A percentile compares a stretch with the other conserved stretches of the same genome.
These are phyloP conservation scores for Hemisphaericaspora subhashii DNA, from an alignment of 1,139 yeast species.

Conservation along the genomic window DNA sequence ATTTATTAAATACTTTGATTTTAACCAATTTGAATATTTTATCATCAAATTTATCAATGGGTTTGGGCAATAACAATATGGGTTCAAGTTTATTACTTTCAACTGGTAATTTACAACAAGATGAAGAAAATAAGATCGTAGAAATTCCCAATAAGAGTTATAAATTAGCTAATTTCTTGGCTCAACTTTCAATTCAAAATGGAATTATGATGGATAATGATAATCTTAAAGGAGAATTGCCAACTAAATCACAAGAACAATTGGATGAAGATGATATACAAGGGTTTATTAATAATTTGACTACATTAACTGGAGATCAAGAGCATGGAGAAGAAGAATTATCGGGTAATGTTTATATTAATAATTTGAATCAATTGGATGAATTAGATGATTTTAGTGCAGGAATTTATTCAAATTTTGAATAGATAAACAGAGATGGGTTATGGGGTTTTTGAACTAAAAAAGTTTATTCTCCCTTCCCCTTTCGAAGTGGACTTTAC, in stretches of 20 bases:
- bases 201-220: conserved; percentile 51
- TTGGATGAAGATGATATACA: conserved; percentile 35
- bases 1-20: conserved; percentile 32
- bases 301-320: neutral
- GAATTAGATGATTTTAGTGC: conserved; percentile 89
- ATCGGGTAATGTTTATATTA: conserved; percentile 43
- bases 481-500: too few species aligned
- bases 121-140: conserved; percentile 15
- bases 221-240: conserved; percentile 16
- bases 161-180: conserved; percentile 69
- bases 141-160: conserved; percentile 29
- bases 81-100: conserved; percentile 13
- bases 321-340: conserved; percentile 36
- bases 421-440: too few species aligned
- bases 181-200: conserved; percentile 68
- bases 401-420: conserved; percentile 83
- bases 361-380: conserved; percentile 52
- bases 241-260: conserved; percentile 3
- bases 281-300: conserved; percentile 16
- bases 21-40: conserved; percentile 30
- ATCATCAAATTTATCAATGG: conserved; percentile 25
- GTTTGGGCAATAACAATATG: conserved; percentile 20
- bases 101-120: conserved; percentile 11
- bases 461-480: neutral
- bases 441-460: neutral